Conservation (phyloP, 768 basidiomycete genomes). For the Cystofilobasidium bisporidii region DNA sequence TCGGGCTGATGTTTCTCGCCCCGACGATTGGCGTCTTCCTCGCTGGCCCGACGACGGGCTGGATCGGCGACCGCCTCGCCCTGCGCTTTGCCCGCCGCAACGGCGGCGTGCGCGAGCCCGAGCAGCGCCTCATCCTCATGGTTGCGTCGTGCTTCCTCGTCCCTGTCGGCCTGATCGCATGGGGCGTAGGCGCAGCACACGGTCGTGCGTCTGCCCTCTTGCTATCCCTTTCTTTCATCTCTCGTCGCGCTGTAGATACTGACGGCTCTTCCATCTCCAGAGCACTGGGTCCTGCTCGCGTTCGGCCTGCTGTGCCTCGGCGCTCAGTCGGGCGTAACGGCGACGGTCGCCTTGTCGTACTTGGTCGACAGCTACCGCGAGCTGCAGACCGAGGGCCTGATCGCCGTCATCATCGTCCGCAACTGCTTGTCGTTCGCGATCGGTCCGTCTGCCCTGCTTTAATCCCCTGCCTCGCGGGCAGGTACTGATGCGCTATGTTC, state of each 20-base stretch:
- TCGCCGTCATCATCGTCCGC: constrained; percentile 7
- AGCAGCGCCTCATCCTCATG: not conserved
- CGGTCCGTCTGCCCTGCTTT: no score
- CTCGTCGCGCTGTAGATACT: no score
- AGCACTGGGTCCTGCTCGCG: constrained; percentile 3
- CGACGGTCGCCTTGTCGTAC: not conserved
- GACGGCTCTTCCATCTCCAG: not conserved
- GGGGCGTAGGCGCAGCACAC: not conserved
- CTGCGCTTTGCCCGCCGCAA: not conserved
- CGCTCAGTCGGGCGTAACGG: not conserved
- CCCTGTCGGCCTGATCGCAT: not conserved
- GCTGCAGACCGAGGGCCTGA: not conserved
- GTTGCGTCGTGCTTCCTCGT: not conserved
- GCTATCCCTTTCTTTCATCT: no score
- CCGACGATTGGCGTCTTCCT: not conserved
- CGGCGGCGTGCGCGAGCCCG: constrained; percentile 2
- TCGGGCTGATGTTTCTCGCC: not conserved
- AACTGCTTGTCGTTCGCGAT: constrained; percentile 4
- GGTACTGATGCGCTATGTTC: no score
- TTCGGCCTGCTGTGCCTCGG: not conserved
- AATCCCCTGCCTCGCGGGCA: no score
- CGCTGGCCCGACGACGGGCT: not conserved
- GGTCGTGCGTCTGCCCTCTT: not conserved
- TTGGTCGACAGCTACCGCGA: not conserved
- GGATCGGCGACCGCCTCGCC: not conserved